Conservation (phyloP, 192 early-diverging fungal genomes). For the Entomortierella beljakovae region DNA sequence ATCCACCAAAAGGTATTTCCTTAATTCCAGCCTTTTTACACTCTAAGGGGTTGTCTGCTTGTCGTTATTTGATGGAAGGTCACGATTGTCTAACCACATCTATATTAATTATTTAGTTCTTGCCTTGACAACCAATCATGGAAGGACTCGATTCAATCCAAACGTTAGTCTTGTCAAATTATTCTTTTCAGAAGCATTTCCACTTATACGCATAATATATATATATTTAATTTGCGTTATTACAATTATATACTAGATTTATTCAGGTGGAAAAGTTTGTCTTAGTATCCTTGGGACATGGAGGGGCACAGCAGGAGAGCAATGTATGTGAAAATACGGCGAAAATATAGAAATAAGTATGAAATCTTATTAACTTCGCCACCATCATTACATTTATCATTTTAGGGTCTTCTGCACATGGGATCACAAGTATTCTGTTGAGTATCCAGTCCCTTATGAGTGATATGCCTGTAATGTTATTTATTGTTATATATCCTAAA, state of each 20-base stretch:
- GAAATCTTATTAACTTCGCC: not conserved
- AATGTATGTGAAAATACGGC: slow-evolving; percentile 54
- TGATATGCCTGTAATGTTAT: slow-evolving; percentile 58
- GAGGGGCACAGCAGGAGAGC: slow-evolving; percentile 63
- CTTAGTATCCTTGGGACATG: slow-evolving; percentile 73
- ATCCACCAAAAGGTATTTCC: slow-evolving; percentile 62
- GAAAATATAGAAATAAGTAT: not conserved
- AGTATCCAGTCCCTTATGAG: slow-evolving; percentile 73
- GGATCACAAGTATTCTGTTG: slow-evolving; percentile 66
- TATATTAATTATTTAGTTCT: slow-evolving; percentile 39
- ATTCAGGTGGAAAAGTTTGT: slow-evolving; percentile 66
- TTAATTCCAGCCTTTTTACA: not conserved
- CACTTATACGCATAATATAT: no score
- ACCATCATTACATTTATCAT: not conserved
- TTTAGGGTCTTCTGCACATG: slow-evolving; percentile 67
- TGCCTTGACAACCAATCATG: slow-evolving; percentile 65
- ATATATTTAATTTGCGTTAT: not conserved
- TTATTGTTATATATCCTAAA: no score
- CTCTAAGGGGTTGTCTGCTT: not conserved
- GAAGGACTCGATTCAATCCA: slow-evolving; percentile 68
- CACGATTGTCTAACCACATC: not conserved
- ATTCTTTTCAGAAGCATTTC: not conserved
- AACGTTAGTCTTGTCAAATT: slow-evolving; percentile 59
- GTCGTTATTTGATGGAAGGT: no score
- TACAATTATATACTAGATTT: slow-evolving; percentile 19